phyloP scores from a whole-genome alignment of 331 rosid genomes.

The Malus hybrid region DNA sequence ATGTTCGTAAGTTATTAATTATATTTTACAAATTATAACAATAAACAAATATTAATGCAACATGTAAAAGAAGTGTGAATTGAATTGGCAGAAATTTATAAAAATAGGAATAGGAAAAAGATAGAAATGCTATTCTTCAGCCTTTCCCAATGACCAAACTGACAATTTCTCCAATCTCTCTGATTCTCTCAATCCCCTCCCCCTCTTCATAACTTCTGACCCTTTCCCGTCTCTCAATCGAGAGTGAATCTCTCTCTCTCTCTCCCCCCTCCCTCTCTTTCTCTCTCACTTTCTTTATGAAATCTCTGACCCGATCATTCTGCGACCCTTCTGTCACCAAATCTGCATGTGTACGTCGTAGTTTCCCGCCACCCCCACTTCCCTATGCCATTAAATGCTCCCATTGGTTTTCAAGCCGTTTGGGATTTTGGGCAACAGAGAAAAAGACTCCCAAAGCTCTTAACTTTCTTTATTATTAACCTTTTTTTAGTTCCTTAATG shows the following conservation, averaged over 20 bases:
- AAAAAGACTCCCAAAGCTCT: background rate
- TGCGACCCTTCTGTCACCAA: constrained; percentile 41
- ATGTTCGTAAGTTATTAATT: too few relatives aligned
- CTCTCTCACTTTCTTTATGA: background rate
- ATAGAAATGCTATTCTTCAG: constrained; percentile 26
- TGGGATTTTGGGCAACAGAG: constrained; percentile 14
- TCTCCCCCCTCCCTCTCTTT: background rate
- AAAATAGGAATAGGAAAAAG: background rate
- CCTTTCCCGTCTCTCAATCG: constrained; percentile 11
- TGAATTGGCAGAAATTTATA: background rate
- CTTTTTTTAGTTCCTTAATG: constrained; percentile 18
- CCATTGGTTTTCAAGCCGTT: background rate
- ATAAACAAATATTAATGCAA: too few relatives aligned
- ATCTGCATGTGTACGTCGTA: constrained; percentile 52
- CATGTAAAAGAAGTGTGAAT: background rate
- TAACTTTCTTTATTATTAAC: background rate
- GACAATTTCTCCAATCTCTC: constrained; percentile 31
- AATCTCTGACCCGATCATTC: constrained; percentile 41
- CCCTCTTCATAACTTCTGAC: constrained; percentile 18
- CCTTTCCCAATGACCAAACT: constrained; percentile 35
- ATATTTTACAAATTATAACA: too few relatives aligned
- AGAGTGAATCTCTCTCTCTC: background rate
- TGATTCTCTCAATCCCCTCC: constrained; percentile 1
- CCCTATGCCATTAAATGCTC: background rate
- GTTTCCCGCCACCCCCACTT: constrained; percentile 24